Conservation (phyloP, 257 asterid species). For the Verbena officinalis region DNA sequence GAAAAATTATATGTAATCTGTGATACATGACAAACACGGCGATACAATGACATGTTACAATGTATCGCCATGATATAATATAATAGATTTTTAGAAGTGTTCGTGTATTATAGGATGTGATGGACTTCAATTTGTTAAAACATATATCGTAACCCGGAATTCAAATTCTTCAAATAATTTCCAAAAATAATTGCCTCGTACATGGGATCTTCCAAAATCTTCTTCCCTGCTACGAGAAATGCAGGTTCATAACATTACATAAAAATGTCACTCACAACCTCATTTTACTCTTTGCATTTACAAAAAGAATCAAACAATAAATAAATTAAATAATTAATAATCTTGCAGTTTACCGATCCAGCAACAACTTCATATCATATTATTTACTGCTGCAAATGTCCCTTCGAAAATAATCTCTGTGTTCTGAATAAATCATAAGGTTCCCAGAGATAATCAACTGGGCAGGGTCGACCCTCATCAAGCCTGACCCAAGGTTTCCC, state of each 20-base stretch:
- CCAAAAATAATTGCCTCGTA: constrained; percentile 9
- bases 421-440: constrained; percentile 56
- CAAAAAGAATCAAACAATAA: constrained; percentile 21
- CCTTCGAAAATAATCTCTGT: not conserved
- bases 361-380: not conserved
- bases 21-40: no score
- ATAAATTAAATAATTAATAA: not conserved
- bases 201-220: constrained; percentile 24
- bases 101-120: no score
- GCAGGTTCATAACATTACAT: not conserved
- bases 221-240: constrained; percentile 10
- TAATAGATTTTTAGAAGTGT: no score
- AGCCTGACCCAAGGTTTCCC: constrained; percentile 88
- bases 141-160: not conserved
- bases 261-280: not conserved
- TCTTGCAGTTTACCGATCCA: not conserved
- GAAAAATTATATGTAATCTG: not conserved
- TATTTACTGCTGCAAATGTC: not conserved
- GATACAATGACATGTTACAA: no score
- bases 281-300: constrained; percentile 19
- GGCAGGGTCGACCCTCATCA: constrained; percentile 57
- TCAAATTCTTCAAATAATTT: not conserved
- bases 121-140: no score
- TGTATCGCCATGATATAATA: no score
- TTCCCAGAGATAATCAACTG: constrained; percentile 62